A percentile compares a stretch with the other conserved stretches of the same genome.
phyloP scores from a whole-genome alignment of 352 stramenopile species.

The Phytophthora meadii region DNA sequence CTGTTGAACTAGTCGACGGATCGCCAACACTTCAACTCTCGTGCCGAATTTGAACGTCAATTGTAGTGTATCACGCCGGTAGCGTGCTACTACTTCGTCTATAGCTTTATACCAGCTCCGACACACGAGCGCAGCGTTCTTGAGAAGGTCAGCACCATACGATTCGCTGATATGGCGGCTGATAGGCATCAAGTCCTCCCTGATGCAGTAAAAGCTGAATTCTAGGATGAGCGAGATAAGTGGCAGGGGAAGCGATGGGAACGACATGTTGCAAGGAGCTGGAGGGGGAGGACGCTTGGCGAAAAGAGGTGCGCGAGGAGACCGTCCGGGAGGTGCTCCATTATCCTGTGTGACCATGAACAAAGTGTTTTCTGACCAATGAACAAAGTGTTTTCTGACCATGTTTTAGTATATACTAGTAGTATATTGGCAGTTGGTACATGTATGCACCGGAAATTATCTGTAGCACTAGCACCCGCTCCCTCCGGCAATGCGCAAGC shows the following conservation, averaged over 20 bases:
- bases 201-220: conserved; percentile 32
- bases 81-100: conserved; percentile 38
- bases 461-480: conserved; percentile 36
- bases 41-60: conserved; percentile 41
- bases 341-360: no score
- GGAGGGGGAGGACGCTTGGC: conserved; percentile 8
- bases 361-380: no score
- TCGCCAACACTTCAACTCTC: conserved; percentile 33
- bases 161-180: background rate
- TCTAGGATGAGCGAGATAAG: conserved; percentile 44
- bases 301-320: no score
- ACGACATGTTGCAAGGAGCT: conserved; percentile 11
- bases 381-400: no score
- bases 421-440: no score
- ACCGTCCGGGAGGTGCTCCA: no score
- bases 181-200: conserved; percentile 16
- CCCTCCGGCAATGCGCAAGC: conserved; percentile 54
- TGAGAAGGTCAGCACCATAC: conserved; percentile 17
- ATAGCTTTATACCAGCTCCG: conserved; percentile 42
- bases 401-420: no score
- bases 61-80: conserved; percentile 34
- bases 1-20: conserved; percentile 26
- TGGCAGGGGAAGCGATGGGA: conserved; percentile 35
- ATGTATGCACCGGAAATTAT: no score
- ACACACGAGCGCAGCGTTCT: conserved; percentile 40